These are phyloP conservation scores for Fomitopsis pinicola DNA, from an alignment of 1,284 basidiomycete genomes.

Conservation along the genomic window DNA sequence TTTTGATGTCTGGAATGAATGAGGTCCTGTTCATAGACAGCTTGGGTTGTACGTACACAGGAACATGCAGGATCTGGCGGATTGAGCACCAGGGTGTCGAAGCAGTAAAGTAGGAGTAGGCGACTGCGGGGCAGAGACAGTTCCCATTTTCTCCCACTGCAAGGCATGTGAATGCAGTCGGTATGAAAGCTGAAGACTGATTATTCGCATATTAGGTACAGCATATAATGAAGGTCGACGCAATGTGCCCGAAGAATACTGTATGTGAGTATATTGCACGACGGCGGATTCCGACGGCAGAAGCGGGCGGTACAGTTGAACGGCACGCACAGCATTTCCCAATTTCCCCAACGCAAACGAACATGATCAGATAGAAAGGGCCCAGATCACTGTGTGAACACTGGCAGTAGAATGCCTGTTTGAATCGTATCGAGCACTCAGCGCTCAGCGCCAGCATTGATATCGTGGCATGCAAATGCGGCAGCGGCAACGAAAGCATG, in stretches of 20 bases:
- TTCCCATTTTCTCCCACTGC: too few relatives aligned
- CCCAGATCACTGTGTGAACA: neutral
- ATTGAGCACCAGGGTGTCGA: neutral
- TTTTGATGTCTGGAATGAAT: too few relatives aligned
- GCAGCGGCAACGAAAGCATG: conserved; percentile 7
- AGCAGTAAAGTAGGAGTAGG: too few relatives aligned
- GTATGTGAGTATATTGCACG: too few relatives aligned
- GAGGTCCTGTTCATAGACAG: too few relatives aligned
- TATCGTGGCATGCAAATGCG: conserved; percentile 7
- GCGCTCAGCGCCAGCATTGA: conserved; percentile 4
- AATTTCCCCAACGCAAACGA: conserved; percentile 10
- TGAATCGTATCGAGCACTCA: neutral
- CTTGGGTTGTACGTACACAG: conserved; percentile 3
- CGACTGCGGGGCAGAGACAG: too few relatives aligned
- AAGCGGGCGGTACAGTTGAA: too few relatives aligned
- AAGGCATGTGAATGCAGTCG: too few relatives aligned
- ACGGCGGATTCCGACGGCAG: too few relatives aligned
- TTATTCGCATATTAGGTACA: neutral
- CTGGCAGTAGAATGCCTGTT: too few relatives aligned
- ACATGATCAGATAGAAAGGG: neutral
- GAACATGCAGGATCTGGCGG: conserved; percentile 12
- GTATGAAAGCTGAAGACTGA: too few relatives aligned
- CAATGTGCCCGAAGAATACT: too few relatives aligned
- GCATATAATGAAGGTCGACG: conserved; percentile 14
- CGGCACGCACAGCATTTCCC: conserved; percentile 11